These are phyloP conservation scores for Gymnopus androsaceus DNA, from an alignment of 1,284 basidiomycete genomes.

Conservation along the genomic window DNA sequence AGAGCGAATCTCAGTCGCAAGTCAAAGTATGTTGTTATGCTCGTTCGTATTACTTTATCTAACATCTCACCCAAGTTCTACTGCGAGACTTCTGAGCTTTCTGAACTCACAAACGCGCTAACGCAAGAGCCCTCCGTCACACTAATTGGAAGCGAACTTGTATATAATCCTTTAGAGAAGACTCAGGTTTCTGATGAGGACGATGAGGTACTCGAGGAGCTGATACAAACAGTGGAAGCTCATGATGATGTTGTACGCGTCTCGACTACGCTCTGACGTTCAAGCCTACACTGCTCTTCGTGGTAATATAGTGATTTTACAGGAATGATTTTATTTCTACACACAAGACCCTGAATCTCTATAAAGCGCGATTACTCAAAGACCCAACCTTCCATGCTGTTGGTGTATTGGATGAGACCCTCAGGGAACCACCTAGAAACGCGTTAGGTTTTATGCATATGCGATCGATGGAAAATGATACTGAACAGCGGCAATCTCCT, in stretches of 20 bases:
- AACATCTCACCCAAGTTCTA: slow-evolving; percentile 44
- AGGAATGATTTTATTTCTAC: background rate
- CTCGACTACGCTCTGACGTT: slow-evolving; percentile 42
- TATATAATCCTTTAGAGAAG: slow-evolving; percentile 54
- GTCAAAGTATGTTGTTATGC: slow-evolving; percentile 41
- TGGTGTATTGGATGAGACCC: slow-evolving; percentile 77
- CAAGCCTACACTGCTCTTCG: background rate
- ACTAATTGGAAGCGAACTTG: slow-evolving; percentile 56
- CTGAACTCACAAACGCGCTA: slow-evolving; percentile 46
- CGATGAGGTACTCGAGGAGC: slow-evolving; percentile 42
- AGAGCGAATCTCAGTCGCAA: slow-evolving; percentile 33
- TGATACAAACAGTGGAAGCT: slow-evolving; percentile 60
- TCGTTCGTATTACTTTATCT: background rate
- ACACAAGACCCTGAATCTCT: background rate
- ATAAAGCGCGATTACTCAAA: slow-evolving; percentile 67
- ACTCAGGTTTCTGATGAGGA: slow-evolving; percentile 41
- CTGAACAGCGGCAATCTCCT: slow-evolving; percentile 89
- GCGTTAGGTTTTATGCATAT: slow-evolving; percentile 20
- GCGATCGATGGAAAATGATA: slow-evolving; percentile 19
- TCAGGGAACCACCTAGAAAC: slow-evolving; percentile 80
- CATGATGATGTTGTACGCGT: slow-evolving; percentile 66
- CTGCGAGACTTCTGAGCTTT: slow-evolving; percentile 52
- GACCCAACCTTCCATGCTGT: slow-evolving; percentile 72
- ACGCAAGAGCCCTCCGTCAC: slow-evolving; percentile 35
- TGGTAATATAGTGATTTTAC: slow-evolving; percentile 1